A percentile compares a stretch with the other conserved stretches of the same genome.
phyloP scores from a whole-genome alignment of 345 rosid genomes.

The Noccaea bulbosa region DNA sequence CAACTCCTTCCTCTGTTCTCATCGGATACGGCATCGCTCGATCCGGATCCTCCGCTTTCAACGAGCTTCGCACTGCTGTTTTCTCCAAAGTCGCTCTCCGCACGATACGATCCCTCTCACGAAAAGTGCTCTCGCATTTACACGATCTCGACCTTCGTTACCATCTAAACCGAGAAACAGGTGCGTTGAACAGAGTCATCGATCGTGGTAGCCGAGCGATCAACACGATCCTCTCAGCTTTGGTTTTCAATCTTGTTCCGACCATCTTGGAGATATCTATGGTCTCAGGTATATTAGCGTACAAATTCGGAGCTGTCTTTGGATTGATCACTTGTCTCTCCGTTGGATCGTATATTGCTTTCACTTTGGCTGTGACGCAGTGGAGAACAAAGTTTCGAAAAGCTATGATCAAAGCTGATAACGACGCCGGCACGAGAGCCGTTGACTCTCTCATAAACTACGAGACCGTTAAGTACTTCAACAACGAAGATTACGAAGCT shows the following conservation, averaged over 20 bases:
- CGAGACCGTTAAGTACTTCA: slow-evolving; percentile 96
- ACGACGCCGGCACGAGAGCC: slow-evolving; percentile 82
- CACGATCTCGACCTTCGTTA: slow-evolving; percentile 83
- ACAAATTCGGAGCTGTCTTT: slow-evolving; percentile 85
- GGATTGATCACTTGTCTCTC: slow-evolving; percentile 82
- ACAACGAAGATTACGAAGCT: slow-evolving; percentile 77
- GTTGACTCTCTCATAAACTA: slow-evolving; percentile 91
- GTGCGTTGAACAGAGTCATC: slow-evolving; percentile 86
- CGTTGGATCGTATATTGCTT: slow-evolving; percentile 73
- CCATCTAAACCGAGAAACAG: slow-evolving; percentile 96
- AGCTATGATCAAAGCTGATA: slow-evolving; percentile 92
- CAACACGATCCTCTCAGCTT: slow-evolving; percentile 81
- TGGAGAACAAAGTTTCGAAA: slow-evolving; percentile 90
- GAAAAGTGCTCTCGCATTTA: slow-evolving; percentile 89
- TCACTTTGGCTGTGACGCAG: slow-evolving; percentile 86
- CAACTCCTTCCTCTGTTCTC: slow-evolving; percentile 78
- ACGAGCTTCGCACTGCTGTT: slow-evolving; percentile 84
- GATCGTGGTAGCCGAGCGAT: slow-evolving; percentile 96
- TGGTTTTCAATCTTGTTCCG: slow-evolving; percentile 93
- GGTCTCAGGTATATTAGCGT: slow-evolving; percentile 93
- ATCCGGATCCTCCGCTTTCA: slow-evolving; percentile 76
- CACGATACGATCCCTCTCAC: slow-evolving; percentile 78
- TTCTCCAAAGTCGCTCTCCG: slow-evolving; percentile 87
- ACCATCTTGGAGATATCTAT: slow-evolving; percentile 87
- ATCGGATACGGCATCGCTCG: slow-evolving; percentile 94